phyloP scores from a whole-genome alignment of 257 asterid genomes.

The Thymus quinquecostatus region DNA sequence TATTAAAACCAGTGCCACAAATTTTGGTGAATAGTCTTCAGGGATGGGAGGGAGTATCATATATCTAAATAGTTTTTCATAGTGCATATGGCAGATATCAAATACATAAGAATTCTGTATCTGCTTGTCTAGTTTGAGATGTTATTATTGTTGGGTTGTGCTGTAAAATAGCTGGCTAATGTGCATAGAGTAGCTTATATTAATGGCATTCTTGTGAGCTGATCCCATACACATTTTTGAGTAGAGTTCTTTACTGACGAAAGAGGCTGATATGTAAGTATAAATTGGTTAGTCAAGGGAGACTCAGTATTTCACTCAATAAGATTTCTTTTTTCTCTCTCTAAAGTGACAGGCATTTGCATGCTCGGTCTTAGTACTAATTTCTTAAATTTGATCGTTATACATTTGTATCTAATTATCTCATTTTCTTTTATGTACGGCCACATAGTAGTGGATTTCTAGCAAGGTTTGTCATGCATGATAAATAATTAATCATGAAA shows the following conservation, averaged over 20 bases:
- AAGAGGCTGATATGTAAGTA: neutral
- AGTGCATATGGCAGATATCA: neutral
- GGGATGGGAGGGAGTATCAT: no score
- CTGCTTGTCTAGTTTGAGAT: neutral
- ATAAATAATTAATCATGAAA: neutral
- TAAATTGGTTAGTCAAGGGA: neutral
- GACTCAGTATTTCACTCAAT: neutral
- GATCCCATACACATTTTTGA: neutral
- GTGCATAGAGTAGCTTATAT: neutral
- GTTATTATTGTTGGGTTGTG: neutral
- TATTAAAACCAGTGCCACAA: no score
- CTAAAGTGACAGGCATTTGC: neutral
- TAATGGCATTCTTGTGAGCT: neutral
- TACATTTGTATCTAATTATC: slow-evolving; percentile 14
- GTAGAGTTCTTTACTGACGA: neutral
- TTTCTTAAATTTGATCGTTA: neutral
- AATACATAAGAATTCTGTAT: neutral
- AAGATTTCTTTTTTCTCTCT: neutral
- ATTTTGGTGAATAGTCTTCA: no score
- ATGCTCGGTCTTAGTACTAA: neutral
- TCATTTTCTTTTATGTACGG: neutral
- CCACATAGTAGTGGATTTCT: neutral
- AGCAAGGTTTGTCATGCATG: neutral
- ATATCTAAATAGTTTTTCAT: neutral
- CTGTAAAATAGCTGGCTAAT: neutral